Percentiles rank a stretch among this genome's conserved stretches.
phyloP scores from a whole-genome alignment of 2,329 filamentous ascomycete species.

The Ophiognomonia clavigignenti-juglandacearum region DNA sequence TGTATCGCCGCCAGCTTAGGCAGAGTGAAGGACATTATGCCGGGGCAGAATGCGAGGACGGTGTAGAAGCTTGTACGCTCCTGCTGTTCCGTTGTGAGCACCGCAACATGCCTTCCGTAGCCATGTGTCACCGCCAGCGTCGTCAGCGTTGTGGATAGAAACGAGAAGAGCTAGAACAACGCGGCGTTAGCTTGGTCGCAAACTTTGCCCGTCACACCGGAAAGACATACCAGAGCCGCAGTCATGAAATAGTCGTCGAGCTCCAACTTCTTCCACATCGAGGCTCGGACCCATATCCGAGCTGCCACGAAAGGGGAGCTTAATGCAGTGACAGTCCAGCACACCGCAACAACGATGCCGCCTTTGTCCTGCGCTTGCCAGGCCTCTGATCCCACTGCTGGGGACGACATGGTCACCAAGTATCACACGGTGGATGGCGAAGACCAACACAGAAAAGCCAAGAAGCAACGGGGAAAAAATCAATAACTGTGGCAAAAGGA shows the following conservation, averaged over 20 bases:
- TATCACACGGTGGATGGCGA: not conserved
- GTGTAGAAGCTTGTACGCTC: slow-evolving; percentile 30
- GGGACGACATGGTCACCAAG: not conserved
- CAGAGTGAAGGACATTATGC: slow-evolving; percentile 33
- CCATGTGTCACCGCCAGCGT: slow-evolving; percentile 26
- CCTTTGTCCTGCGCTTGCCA: not conserved
- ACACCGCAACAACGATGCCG: not conserved
- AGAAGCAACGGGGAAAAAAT: no score
- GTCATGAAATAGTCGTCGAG: not conserved
- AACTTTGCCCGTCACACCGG: not conserved
- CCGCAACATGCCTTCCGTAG: slow-evolving; percentile 33
- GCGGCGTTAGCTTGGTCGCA: not conserved
- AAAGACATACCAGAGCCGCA: not conserved
- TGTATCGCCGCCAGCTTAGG: slow-evolving; percentile 37
- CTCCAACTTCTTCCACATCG: not conserved
- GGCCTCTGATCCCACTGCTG: not conserved
- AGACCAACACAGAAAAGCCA: not conserved
- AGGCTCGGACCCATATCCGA: not conserved
- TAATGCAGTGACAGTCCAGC: not conserved
- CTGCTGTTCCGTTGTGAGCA: slow-evolving; percentile 26
- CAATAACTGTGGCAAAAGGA: no score
- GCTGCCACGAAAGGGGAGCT: not conserved
- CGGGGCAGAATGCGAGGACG: slow-evolving; percentile 30
- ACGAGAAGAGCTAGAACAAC: not conserved
- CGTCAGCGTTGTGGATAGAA: not conserved